These are phyloP conservation scores for Malus sieversii DNA, from an alignment of 306 rosid genomes.

Conservation along the genomic window DNA sequence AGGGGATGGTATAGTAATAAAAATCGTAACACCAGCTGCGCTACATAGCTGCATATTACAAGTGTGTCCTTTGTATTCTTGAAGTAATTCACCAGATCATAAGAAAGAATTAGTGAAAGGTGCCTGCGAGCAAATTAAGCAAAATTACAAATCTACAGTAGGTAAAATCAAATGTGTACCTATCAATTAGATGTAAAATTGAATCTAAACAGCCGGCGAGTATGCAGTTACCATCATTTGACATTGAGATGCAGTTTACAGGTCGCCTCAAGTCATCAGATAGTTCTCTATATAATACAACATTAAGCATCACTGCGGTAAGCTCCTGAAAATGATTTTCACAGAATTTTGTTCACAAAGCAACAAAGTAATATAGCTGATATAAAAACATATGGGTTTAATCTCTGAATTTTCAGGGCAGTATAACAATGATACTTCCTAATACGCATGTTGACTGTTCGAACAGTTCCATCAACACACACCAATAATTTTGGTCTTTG, in stretches of 20 bases:
- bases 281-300: constrained; percentile 50
- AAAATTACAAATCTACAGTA: not conserved
- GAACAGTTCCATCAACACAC: constrained; percentile 98
- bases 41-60: constrained; percentile 31
- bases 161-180: constrained; percentile 31
- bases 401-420: not conserved
- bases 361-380: not conserved
- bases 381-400: not conserved
- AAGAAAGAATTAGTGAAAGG: constrained; percentile 16
- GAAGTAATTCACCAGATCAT: constrained; percentile 64
- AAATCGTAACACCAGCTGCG: too few relatives aligned
- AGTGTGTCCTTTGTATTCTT: constrained; percentile 81
- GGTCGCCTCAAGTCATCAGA: constrained; percentile 80
- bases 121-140: not conserved
- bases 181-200: constrained; percentile 65
- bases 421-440: constrained; percentile 46
- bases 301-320: not conserved
- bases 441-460: constrained; percentile 74
- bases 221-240: constrained; percentile 85
- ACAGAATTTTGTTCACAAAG: not conserved
- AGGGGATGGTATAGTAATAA: not conserved
- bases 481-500: constrained; percentile 76
- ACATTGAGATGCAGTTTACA: constrained; percentile 86
- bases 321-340: not conserved
- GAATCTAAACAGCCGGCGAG: constrained; percentile 86